These are phyloP conservation scores for Wickerhamiella pararugosa DNA, from an alignment of 1,139 yeast species.

Conservation along the genomic window DNA sequence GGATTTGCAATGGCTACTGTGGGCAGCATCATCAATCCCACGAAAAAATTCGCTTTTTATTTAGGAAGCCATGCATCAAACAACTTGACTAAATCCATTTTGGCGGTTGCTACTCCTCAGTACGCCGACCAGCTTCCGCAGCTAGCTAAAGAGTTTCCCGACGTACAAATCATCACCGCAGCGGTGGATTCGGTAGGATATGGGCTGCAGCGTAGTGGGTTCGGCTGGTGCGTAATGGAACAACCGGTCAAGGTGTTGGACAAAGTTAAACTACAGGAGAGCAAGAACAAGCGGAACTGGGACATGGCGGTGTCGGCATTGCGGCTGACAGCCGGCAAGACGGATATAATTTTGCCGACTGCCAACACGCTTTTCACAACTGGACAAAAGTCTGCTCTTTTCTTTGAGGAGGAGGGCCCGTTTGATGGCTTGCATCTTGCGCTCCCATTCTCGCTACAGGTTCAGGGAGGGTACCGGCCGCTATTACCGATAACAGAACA, in stretches of 20 bases:
- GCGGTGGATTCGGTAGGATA: conserved; percentile 23
- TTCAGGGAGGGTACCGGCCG: conserved; percentile 12
- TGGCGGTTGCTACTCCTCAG: conserved; percentile 20
- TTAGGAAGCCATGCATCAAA: conserved; percentile 16
- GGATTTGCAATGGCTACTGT: not conserved
- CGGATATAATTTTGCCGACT: conserved; percentile 18
- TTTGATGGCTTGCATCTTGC: conserved; percentile 13
- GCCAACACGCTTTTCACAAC: conserved; percentile 25
- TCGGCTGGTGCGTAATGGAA: conserved; percentile 18
- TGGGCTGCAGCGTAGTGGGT: conserved; percentile 22
- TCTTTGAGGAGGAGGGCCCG: conserved; percentile 9
- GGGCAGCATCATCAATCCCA: conserved; percentile 15
- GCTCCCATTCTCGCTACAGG: conserved; percentile 8
- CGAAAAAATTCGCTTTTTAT: conserved; percentile 11
- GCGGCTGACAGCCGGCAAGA: conserved; percentile 13
- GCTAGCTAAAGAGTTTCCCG: conserved; percentile 11
- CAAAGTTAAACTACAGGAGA: conserved; percentile 9
- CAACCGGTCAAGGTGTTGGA: conserved; percentile 15
- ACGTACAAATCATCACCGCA: conserved; percentile 18
- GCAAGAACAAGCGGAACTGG: conserved; percentile 17
- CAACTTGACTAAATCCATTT: conserved; percentile 11
- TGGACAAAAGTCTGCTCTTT: conserved; percentile 19
- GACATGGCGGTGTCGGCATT: conserved; percentile 15
- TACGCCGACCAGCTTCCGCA: conserved; percentile 14
- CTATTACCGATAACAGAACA: conserved; percentile 16